These are phyloP conservation scores for Jimgerdemannia flammicorona DNA, from an alignment of 192 early-diverging fungal genomes.

Conservation along the genomic window DNA sequence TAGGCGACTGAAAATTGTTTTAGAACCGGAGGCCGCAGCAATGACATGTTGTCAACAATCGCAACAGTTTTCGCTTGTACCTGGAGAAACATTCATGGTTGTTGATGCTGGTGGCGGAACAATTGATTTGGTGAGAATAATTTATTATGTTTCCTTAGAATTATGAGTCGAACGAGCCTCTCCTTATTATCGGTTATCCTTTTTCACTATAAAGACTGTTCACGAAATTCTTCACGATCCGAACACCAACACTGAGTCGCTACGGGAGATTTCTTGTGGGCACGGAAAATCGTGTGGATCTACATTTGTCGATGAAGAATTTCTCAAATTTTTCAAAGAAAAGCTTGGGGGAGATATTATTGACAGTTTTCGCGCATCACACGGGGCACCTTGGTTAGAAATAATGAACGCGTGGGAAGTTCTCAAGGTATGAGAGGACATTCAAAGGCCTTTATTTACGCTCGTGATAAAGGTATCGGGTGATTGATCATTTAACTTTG, in stretches of 20 bases:
- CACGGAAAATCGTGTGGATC: conserved; percentile 40
- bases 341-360: not conserved
- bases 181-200: not conserved
- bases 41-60: not conserved
- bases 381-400: not conserved
- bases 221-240: not conserved
- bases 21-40: not conserved
- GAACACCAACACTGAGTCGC: conserved; percentile 16
- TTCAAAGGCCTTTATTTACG: not conserved
- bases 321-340: not conserved
- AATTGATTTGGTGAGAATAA: conserved; percentile 26
- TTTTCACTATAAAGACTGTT: not conserved
- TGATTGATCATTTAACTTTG: not conserved
- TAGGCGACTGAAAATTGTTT: not conserved
- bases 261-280: conserved; percentile 42
- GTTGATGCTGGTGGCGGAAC: conserved; percentile 46
- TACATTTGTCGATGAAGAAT: conserved; percentile 33
- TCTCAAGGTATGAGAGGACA: not conserved
- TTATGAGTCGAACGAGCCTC: not conserved
- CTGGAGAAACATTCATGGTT: conserved; percentile 40
- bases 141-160: not conserved
- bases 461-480: not conserved
- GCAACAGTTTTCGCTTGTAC: conserved; percentile 9
- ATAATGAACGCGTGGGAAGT: not conserved
- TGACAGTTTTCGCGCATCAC: not conserved